phyloP scores from a whole-genome alignment of 257 asterid genomes.

The Cynanchum wilfordii region DNA sequence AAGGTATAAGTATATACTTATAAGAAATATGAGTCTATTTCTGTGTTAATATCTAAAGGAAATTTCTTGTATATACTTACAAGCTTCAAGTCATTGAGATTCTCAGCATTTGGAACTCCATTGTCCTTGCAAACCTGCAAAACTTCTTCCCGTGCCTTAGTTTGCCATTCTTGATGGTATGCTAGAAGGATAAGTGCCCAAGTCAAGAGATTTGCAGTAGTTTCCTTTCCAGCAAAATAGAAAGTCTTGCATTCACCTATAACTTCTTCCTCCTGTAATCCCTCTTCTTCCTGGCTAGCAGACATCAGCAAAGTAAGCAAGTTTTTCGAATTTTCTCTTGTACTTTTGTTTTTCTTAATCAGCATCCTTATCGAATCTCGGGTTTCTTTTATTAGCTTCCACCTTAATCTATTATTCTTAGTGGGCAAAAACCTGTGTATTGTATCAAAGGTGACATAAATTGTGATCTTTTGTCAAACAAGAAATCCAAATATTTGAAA shows the following conservation, averaged over 20 bases:
- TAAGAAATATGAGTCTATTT: not conserved
- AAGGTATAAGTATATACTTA: no score
- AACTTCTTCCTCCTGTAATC: conserved; percentile 25
- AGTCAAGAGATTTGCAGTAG: conserved; percentile 28
- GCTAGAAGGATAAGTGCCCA: conserved; percentile 35
- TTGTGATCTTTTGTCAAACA: not conserved
- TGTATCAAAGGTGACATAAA: not conserved
- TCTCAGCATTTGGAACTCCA: conserved; percentile 24
- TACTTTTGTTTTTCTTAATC: conserved; percentile 28
- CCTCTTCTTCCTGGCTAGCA: conserved; percentile 18
- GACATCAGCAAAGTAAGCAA: conserved; percentile 29
- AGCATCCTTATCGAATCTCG: conserved; percentile 36
- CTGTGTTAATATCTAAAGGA: not conserved
- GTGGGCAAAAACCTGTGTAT: conserved; percentile 54
- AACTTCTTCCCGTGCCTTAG: conserved; percentile 32
- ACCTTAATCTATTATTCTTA: conserved; percentile 46
- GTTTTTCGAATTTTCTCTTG: conserved; percentile 24
- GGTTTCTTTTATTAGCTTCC: conserved; percentile 52
- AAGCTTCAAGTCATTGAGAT: conserved; percentile 17
- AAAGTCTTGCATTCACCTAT: conserved; percentile 37
- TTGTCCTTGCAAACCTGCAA: conserved; percentile 14
- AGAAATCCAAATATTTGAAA: not conserved
- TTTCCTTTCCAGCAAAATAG: conserved; percentile 38
- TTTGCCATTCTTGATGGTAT: conserved; percentile 38
- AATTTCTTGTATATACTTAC: conserved; percentile 27